A percentile compares a stretch with the other conserved stretches of the same genome.
These are phyloP conservation scores for Solanum hybrid DNA, from an alignment of 305 asterid species.

Conservation along the genomic window DNA sequence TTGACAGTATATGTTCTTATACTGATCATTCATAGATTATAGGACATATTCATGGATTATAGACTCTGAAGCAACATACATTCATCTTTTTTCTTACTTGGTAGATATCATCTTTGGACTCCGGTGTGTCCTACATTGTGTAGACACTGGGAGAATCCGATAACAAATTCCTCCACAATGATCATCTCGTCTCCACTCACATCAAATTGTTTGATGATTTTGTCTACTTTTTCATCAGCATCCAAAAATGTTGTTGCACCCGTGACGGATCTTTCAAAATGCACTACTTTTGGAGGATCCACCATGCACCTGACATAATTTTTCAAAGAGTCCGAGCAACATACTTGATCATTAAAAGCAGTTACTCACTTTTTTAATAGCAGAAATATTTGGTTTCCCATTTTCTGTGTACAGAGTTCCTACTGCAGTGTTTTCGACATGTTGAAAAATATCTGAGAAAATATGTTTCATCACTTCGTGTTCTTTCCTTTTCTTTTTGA, in stretches of 20 bases:
- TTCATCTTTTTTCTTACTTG: slow-evolving; percentile 17
- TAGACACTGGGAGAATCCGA: slow-evolving; percentile 40
- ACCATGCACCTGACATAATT: background rate
- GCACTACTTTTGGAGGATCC: background rate
- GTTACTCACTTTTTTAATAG: slow-evolving; percentile 43
- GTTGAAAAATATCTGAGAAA: slow-evolving; percentile 16
- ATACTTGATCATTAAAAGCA: background rate
- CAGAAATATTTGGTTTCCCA: slow-evolving; percentile 40
- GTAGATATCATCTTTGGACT: slow-evolving; percentile 23
- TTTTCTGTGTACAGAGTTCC: slow-evolving; percentile 38
- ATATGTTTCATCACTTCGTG: slow-evolving; percentile 23
- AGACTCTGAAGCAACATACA: background rate
- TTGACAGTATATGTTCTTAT: background rate
- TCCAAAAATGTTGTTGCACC: background rate
- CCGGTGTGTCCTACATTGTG: slow-evolving; percentile 13
- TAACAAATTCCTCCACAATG: slow-evolving; percentile 34
- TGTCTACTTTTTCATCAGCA: slow-evolving; percentile 25
- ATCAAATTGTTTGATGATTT: slow-evolving; percentile 34
- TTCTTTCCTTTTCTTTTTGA: slow-evolving; percentile 31
- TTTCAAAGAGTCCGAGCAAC: background rate
- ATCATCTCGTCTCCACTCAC: slow-evolving; percentile 25
- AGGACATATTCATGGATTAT: background rate
- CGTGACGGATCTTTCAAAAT: background rate
- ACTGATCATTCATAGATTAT: background rate
- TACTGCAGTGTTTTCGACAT: slow-evolving; percentile 17